A percentile compares a stretch with the other conserved stretches of the same genome.
phyloP scores from a whole-genome alignment of 2,329 filamentous ascomycete genomes.

The Basipetospora chlamydospora region DNA sequence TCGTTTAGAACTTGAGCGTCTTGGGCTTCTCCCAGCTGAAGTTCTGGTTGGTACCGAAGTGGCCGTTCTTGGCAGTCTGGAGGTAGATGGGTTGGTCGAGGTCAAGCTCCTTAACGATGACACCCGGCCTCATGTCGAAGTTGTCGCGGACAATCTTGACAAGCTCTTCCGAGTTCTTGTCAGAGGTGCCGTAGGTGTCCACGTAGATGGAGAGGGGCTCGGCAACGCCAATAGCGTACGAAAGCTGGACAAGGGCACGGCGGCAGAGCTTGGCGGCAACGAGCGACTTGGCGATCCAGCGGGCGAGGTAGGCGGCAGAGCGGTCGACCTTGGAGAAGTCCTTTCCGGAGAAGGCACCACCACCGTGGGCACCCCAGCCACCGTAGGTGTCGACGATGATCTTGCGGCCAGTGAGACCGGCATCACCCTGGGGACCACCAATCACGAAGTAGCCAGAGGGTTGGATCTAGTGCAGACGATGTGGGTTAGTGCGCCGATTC shows the following conservation, averaged over 20 bases:
- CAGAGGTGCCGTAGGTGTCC: constrained; percentile 90
- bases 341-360: constrained; percentile 99
- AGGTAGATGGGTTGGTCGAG: constrained; percentile 94
- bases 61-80: constrained; percentile 98
- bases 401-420: constrained; percentile 96
- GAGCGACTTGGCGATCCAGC: constrained; percentile 98
- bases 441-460: constrained; percentile 98
- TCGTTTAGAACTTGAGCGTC: constrained; percentile 70
- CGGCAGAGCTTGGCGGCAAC: constrained; percentile 79
- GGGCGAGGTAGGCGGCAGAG: constrained; percentile 90
- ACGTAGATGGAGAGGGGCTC: constrained; percentile 98
- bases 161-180: constrained; percentile 79
- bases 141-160: constrained; percentile 89
- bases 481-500: constrained; percentile 5
- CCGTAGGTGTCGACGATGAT: constrained; percentile 99
- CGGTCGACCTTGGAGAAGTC: constrained; percentile 99
- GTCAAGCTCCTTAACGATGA: constrained; percentile 95
- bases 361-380: constrained; percentile 98
- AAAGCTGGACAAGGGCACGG: constrained; percentile 91
- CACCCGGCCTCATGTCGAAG: constrained; percentile 96
- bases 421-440: constrained; percentile 96
- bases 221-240: constrained; percentile 96
- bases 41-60: constrained; percentile 92
- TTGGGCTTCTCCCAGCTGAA: constrained; percentile 99
- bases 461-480: too few species aligned